These are phyloP conservation scores for Magnolia kwangsiensis DNA, from an alignment of 164 flowering plant genomes.

Conservation along the genomic window DNA sequence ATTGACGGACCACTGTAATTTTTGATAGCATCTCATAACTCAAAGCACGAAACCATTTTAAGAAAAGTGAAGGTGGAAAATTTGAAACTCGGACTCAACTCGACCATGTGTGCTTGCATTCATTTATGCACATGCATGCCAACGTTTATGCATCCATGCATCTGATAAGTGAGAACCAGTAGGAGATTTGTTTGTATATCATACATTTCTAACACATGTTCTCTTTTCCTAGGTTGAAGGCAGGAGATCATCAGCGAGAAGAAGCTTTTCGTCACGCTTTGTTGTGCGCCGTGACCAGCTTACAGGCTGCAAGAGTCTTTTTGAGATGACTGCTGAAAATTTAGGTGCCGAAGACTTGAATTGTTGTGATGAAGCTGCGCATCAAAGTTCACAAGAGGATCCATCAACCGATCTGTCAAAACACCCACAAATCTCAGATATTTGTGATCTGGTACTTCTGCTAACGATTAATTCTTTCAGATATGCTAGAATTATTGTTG, in stretches of 20 bases:
- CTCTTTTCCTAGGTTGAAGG: constrained; percentile 25
- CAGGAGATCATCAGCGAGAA: constrained; percentile 36
- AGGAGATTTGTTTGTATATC: neutral
- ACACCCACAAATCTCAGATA: constrained; percentile 17
- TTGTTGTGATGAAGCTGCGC: constrained; percentile 13
- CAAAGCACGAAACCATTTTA: neutral
- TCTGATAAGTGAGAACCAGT: neutral
- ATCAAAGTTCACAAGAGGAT: constrained; percentile 9
- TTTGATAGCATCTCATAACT: no score
- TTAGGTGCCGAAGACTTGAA: constrained; percentile 14
- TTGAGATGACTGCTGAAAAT: constrained; percentile 22
- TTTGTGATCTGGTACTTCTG: constrained; percentile 12
- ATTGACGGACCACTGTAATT: no score
- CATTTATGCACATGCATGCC: neutral
- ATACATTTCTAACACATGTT: neutral
- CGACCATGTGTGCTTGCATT: neutral
- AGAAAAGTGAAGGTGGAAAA: neutral
- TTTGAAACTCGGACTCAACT: neutral
- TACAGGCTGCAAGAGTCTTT: constrained; percentile 29
- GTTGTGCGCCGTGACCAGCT: constrained; percentile 30
- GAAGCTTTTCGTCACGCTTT: constrained; percentile 40
- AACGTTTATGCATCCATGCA: neutral
- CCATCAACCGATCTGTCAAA: constrained; percentile 18
- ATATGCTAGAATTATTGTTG: neutral
- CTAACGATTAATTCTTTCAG: neutral